Percentiles rank a stretch among this genome's conserved stretches.
phyloP scores from a whole-genome alignment of 441 rosid species.

The Breynia disticha region DNA sequence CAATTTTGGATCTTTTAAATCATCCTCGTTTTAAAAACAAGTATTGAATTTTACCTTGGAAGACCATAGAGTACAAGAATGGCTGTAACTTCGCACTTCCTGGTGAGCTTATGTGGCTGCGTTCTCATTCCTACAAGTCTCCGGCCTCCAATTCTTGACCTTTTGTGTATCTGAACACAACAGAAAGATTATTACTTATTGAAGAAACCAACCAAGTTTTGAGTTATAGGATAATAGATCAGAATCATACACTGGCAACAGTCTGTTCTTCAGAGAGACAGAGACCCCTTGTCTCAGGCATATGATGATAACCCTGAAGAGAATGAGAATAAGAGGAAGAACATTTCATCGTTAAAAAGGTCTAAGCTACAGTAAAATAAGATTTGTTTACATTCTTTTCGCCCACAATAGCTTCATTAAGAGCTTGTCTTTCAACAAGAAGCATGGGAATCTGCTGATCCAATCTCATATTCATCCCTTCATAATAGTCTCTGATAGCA shows the following conservation, averaged over 20 bases:
- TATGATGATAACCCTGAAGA: conserved; percentile 72
- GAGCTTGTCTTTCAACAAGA: conserved; percentile 80
- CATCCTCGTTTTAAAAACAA: no score
- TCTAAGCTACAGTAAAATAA: background rate
- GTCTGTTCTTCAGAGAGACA: conserved; percentile 95
- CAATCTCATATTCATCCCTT: conserved; percentile 81
- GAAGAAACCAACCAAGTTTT: background rate
- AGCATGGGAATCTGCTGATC: conserved; percentile 92
- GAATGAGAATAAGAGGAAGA: conserved; percentile 12
- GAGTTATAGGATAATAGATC: conserved; percentile 2
- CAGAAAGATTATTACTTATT: conserved; percentile 1
- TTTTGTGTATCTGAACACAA: conserved; percentile 40
- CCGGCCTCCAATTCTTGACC: conserved; percentile 58
- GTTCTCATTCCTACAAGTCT: conserved; percentile 67
- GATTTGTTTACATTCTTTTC: conserved; percentile 53
- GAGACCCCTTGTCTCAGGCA: conserved; percentile 94
- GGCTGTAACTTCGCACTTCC: conserved; percentile 90
- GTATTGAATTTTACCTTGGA: conserved; percentile 51
- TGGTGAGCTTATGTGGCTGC: conserved; percentile 56
- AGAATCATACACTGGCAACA: conserved; percentile 62
- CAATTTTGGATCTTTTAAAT: no score
- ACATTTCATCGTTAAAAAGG: background rate
- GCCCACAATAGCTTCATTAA: conserved; percentile 78
- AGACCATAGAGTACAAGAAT: conserved; percentile 93
- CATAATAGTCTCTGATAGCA: conserved; percentile 74